Conservation (phyloP, 768 basidiomycete species). For the Coprinopsis sp. region DNA sequence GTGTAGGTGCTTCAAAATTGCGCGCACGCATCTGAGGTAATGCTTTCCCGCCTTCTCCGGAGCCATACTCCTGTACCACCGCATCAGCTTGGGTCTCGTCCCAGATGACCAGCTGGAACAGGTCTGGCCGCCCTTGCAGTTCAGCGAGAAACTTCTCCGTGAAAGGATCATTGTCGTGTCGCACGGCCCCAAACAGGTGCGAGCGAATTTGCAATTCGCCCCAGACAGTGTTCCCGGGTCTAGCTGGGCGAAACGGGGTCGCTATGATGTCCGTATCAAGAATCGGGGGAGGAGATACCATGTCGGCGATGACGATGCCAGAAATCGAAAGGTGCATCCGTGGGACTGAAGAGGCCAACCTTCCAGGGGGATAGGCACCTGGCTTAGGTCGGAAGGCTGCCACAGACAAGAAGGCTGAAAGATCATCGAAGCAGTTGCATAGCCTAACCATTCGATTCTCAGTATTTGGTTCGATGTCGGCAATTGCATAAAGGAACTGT, state of each 20-base stretch:
- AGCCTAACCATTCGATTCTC: conserved; percentile 27
- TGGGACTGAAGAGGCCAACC: neutral
- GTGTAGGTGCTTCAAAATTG: neutral
- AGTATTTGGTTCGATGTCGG: conserved; percentile 14
- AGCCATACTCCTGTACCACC: conserved; percentile 22
- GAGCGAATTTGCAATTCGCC: conserved; percentile 16
- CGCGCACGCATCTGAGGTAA: conserved; percentile 18
- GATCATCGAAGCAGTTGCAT: conserved; percentile 25
- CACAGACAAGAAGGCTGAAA: conserved; percentile 26
- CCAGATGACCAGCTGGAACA: conserved; percentile 26
- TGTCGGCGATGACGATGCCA: conserved; percentile 13
- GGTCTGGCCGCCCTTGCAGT: conserved; percentile 25
- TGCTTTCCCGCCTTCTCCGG: conserved; percentile 11
- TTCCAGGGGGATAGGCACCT: conserved; percentile 18
- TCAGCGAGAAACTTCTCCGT: conserved; percentile 22
- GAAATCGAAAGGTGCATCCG: conserved; percentile 8
- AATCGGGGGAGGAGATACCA: conserved; percentile 10
- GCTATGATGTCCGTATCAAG: conserved; percentile 3
- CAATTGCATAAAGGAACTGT: conserved; percentile 8
- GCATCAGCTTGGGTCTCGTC: conserved; percentile 23
- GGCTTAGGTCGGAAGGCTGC: conserved; percentile 16
- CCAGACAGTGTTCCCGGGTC: conserved; percentile 19
- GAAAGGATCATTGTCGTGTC: conserved; percentile 23
- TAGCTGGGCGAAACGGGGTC: conserved; percentile 7
- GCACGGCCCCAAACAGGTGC: conserved; percentile 28